Base-by-base conservation (phyloP, 768 basidiomycete species). In the Pleurotus salmoneostramineus region DNA sequence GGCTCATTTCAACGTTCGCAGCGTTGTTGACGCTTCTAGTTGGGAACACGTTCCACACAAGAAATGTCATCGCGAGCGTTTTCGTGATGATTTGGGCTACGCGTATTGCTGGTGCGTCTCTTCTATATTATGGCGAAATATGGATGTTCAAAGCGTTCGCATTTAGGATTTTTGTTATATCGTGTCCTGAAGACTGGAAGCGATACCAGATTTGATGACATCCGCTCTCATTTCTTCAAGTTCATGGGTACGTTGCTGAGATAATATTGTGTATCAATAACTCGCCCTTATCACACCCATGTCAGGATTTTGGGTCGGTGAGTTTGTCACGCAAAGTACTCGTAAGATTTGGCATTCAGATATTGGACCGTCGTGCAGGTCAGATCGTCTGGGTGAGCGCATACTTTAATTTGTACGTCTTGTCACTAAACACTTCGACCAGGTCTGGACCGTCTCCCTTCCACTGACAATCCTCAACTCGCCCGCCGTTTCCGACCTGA, bases 51-150 rank as follows among this genome's bases (percentile, higher is more conserved):
- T 85, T 79, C 64, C 75, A 83, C 70, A 74, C 82, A 6, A 74
- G 87, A 32, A 86, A 84, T 66, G 71, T 87, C 34, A 77, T 83
- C 44, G 77, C 75, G 11, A 80, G 76, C 50, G 72, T 84, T 10
- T 67, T 87, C n/a, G 79, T 85, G 27, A 86, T 89, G 83, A 58
- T 84, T 6, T 90, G 87, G 88, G 82, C 87, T 0, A 67, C 76
- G 10, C 70, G 87, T 35, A 77, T 87, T 14, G 82, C 81, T 44
- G 80, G 83, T 79, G 27, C 3, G 67, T 65, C 32, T 14, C 21
- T 27, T 27, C 21, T 3, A 27, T 27, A 1, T 27, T 3, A 27
- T 27, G 21, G 21, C 21, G 21, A 27, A 3, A 27, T 27, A 27
- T 27, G 21, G 21, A 27, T 1, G 21, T 27, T 27, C 21, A 27